Base-by-base conservation (phyloP, 345 rosid species). In the Turnera subulata region DNA sequence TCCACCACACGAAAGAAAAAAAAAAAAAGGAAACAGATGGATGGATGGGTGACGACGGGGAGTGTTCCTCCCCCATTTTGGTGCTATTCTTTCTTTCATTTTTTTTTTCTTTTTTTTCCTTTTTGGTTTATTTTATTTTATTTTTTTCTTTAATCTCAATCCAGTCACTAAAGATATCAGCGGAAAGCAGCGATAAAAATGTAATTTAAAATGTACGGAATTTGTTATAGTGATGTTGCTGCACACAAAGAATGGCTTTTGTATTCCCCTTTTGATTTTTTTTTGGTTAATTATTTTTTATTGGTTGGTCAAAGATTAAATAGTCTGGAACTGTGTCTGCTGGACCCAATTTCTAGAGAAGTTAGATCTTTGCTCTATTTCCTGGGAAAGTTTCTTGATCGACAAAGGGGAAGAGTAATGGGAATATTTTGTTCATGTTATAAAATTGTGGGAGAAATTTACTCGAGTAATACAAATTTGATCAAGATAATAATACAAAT, bases 121-220 rank as follows among this genome's bases (percentile, higher is more conserved):
- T 46, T 53, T 40, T 39, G 46, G n/a, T n/a, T n/a, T n/a, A n/a
- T 39, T 23, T 40, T 14, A 56, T 23, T 35, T 11, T 33, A 35
- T n/a, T 59, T 59, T 25, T 17, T 43, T 59, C 59, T 59, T 40
- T 43, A 48, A 48, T 71, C 45, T 55, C 40, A 47, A 21, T 68
- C 59, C 44, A 62, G 61, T 65, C 57, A 63, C 51, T 55, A 58
- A 68, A 70, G 63, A 67, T 69, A 65, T 52, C 61, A 38, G 61
- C 40, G 56, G 59, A 50, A 40, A 49, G 64, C 73, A 66, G 58
- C 50, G 20, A 43, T 47, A 59, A 62, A 32, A 62, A 32, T 76
- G 80, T 79, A 76, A 69, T 66, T 50, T 75, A 53, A 67, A 58
- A 53, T 64, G 73, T 53, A 61, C 51, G 60, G 58, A 73, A 75